Evolutionary conservation across 108 stramenopile genomes (phyloP).

Genomic region (Cyclotella atomus): DNA sequence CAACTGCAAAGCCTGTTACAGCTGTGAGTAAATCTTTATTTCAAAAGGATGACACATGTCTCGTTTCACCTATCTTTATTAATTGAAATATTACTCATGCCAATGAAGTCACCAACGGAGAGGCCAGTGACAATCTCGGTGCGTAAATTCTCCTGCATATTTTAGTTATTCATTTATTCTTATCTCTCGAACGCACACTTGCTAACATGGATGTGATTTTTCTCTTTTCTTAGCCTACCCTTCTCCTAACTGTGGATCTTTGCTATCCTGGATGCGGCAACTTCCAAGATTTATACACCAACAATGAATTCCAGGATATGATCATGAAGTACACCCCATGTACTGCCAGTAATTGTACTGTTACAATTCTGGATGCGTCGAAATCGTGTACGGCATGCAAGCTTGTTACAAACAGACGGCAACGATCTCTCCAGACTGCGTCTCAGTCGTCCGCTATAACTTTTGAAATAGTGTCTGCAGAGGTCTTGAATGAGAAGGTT

Average conservation of each 20-base stretch:
- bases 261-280: slow-evolving; percentile 13
- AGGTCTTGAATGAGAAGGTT: background rate
- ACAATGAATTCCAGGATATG: slow-evolving; percentile 10
- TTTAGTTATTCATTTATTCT: background rate
- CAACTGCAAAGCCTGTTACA: background rate
- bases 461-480: slow-evolving; percentile 9
- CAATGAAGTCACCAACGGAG: background rate
- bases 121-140: slow-evolving; percentile 3
- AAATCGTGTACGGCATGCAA: background rate
- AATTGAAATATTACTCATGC: background rate
- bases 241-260: background rate
- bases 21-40: too few relatives aligned
- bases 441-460: background rate
- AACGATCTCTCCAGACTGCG: background rate
- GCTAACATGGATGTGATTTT: too few relatives aligned
- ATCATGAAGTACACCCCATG: slow-evolving; percentile 13
- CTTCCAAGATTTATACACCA: background rate
- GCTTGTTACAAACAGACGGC: background rate
- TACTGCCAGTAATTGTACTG: background rate
- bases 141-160: background rate
- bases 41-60: too few relatives aligned
- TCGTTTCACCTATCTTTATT: too few relatives aligned
- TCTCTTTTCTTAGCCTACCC: slow-evolving; percentile 1
- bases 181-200: background rate
- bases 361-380: background rate